Evolutionary conservation across 148 eudicot genomes (phyloP).

Genomic region (Vaccinium macrocarpon): DNA sequence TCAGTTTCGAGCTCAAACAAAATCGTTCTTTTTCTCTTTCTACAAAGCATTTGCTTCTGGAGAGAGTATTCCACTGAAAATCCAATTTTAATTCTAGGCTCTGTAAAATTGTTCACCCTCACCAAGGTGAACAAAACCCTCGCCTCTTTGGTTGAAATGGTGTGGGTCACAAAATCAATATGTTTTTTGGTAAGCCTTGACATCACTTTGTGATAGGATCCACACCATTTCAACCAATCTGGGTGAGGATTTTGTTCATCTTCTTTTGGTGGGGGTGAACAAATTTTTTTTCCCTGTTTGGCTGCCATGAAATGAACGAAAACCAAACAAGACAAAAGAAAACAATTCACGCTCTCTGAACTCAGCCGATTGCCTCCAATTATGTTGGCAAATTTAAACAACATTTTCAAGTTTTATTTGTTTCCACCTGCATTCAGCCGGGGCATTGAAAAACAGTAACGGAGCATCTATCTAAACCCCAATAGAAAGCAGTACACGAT

Average conservation of each 20-base stretch:
- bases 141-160: no score
- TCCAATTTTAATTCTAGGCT: neutral
- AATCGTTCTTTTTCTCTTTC: neutral
- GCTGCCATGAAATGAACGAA: neutral
- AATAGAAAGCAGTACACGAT: neutral
- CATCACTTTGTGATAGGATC: no score
- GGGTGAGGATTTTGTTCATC: no score
- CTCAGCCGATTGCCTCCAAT: neutral
- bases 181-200: no score
- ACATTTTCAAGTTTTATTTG: neutral
- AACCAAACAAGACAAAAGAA: neutral
- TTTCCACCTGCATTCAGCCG: neutral
- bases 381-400: neutral
- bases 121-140: no score
- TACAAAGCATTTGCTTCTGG: neutral
- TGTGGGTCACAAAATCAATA: no score
- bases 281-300: neutral
- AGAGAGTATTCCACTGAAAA: neutral
- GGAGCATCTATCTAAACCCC: neutral
- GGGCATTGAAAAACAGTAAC: neutral
- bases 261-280: no score
- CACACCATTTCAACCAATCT: no score
- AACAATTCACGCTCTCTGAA: neutral
- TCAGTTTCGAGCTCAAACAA: neutral
- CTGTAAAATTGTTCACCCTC: neutral